These are phyloP conservation scores for Backusella mclennaniae DNA, from an alignment of 192 early-diverging fungal species.

Conservation along the genomic window DNA sequence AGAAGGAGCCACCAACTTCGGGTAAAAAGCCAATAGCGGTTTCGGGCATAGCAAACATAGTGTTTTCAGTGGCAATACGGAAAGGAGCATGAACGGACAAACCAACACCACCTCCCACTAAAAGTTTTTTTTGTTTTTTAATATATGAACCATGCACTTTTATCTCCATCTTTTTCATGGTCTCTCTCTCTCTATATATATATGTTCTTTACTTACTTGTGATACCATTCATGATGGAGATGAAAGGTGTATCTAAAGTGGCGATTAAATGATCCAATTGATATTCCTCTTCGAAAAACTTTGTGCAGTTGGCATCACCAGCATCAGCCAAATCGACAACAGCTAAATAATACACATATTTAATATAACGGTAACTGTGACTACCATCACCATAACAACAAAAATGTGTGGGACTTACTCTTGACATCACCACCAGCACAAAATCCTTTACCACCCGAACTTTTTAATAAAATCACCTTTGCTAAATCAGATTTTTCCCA, in stretches of 20 bases:
- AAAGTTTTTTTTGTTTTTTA: neutral
- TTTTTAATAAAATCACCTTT: conserved; percentile 85
- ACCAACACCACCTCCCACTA: conserved; percentile 98
- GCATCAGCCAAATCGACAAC: conserved; percentile 48
- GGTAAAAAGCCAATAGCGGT: conserved; percentile 96
- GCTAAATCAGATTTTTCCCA: conserved; percentile 87
- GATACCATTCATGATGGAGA: conserved; percentile 86
- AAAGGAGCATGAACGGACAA: conserved; percentile 94
- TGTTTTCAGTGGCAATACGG: conserved; percentile 93
- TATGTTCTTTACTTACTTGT: conserved; percentile 55
- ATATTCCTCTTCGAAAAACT: conserved; percentile 94
- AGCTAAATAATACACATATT: conserved; percentile 7
- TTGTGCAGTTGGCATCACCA: conserved; percentile 59
- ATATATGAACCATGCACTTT: neutral
- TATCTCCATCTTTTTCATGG: neutral
- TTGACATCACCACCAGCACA: conserved; percentile 91
- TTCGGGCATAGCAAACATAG: conserved; percentile 98
- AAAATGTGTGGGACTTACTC: conserved; percentile 22
- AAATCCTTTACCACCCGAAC: conserved; percentile 73
- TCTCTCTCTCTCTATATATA: neutral
- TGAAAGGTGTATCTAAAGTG: conserved; percentile 82
- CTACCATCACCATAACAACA: neutral
- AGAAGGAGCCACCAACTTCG: conserved; percentile 95
- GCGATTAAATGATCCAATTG: conserved; percentile 90
- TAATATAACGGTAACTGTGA: neutral